Evolutionary conservation across 169 alveolate genomes (phyloP).

Genomic region (Theileria annulata): DNA sequence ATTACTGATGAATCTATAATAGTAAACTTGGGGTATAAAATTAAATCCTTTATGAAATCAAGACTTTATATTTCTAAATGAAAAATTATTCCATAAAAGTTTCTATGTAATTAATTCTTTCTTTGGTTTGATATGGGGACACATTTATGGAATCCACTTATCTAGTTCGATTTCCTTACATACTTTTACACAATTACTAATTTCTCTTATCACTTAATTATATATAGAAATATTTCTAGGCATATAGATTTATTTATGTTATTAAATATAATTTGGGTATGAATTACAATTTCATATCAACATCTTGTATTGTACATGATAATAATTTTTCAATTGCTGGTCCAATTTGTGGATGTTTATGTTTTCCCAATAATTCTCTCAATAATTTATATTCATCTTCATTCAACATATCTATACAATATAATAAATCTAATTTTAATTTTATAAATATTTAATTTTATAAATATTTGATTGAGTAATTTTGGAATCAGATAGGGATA

Average conservation of each 20-base stretch:
- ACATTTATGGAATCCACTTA: not conserved
- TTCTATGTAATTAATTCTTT: not conserved
- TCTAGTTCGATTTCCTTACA: no score
- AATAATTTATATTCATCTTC: constrained; percentile 34
- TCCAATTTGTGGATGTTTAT: constrained; percentile 50
- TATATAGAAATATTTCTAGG: no score
- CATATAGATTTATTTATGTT: no score
- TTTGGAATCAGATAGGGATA: constrained; percentile 69
- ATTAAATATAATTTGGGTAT: no score
- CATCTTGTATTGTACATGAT: constrained; percentile 38
- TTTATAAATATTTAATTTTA: not conserved
- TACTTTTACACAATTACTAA: not conserved
- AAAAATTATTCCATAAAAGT: not conserved
- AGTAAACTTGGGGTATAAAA: not conserved
- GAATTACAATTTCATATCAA: constrained; percentile 18
- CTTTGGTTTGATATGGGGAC: not conserved
- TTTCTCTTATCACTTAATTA: not conserved
- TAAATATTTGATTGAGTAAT: not conserved
- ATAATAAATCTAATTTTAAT: not conserved
- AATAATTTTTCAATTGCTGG: constrained; percentile 39
- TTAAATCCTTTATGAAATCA: not conserved
- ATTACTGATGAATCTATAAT: no score
- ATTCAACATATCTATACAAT: constrained; percentile 37
- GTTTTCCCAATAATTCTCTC: constrained; percentile 31
- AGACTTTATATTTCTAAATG: not conserved